Evolutionary conservation across 305 asterid species (phyloP).

Genomic region (Solanum chacoense): DNA sequence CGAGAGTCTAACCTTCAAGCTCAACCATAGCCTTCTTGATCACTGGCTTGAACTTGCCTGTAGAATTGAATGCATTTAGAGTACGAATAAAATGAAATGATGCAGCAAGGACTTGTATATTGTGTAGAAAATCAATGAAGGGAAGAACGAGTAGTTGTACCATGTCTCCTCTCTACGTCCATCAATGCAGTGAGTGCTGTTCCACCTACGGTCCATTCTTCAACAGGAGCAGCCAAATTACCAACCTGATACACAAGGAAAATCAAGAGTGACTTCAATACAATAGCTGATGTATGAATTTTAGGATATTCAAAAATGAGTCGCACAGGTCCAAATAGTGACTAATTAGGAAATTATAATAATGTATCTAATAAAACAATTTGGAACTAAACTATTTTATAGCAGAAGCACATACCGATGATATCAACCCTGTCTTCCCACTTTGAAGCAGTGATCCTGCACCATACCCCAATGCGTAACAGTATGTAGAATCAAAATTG

Average conservation of each 20-base stretch:
- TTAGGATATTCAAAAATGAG: neutral
- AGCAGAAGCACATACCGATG: conserved; percentile 49
- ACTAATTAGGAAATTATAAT: neutral
- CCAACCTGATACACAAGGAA: conserved; percentile 22
- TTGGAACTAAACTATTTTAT: neutral
- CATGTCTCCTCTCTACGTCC: conserved; percentile 99
- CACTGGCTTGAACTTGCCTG: conserved; percentile 98
- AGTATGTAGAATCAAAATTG: conserved; percentile 84
- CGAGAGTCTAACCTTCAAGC: conserved; percentile 56
- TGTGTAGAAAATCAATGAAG: neutral
- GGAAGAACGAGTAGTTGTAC: conserved; percentile 19
- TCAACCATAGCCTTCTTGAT: conserved; percentile 99
- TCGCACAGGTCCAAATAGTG: neutral
- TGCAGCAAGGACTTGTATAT: neutral
- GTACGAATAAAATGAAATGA: neutral
- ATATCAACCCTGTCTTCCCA: conserved; percentile 90
- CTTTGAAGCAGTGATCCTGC: conserved; percentile 84
- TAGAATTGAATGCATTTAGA: neutral
- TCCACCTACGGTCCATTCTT: conserved; percentile 93
- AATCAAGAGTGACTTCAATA: neutral
- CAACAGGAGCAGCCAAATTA: conserved; percentile 84
- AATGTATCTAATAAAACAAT: neutral
- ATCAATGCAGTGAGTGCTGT: conserved; percentile 83
- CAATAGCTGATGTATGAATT: neutral
- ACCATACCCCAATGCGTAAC: conserved; percentile 86